Evolutionary conservation across 345 rosid species (phyloP), one percentile per base, ranked within the genome.

Genomic region (Melaleuca alternifolia): DNA sequence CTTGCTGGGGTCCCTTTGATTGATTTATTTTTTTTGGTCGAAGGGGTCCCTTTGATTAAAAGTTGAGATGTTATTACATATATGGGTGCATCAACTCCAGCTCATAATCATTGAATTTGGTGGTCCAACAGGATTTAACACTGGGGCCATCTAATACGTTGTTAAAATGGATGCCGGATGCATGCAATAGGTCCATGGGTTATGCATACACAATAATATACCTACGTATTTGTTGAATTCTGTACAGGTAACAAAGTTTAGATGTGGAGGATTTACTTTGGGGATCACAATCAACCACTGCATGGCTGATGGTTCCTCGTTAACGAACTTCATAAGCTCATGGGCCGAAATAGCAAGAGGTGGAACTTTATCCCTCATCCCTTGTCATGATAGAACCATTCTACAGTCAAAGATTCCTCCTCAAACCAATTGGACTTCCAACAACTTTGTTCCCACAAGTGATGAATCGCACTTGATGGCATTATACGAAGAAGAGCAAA

Each of bases 201-300:
- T 28, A 62, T 28, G 76, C 10, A 37, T 41, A 62, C 28, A 41
- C 76, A 15, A 62, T 41, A 79, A 50, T 14, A 20, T 20, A 41
- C 11, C 15, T 30, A 44, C 28, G 5, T 24, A 88, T 71, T 92
- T 91, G 53, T 86, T 93, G 86, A 91, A 44, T 82, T 94, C 33
- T 21, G 26, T 21, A 7, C 94, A 93, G 82, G 87, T 94, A 50
- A 93, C 96, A 12, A 88, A 85, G 56, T 92, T 93, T 86, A 76
- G 89, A 51, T 94, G 96, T 52, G 96, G 96, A 23, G 95, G 96
- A n/a, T 84, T 94, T 85, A 90, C 94, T 6, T 62, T 94, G 82
- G 95, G 92, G 41, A 92, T 94, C 89, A 91, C 93, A 46, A 88
- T 94, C 26, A 88, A 94, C 59, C 96, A 94, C 85, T 87, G 93